phyloP scores from a whole-genome alignment of 345 rosid species.

The Bruguiera gymnorhiza region DNA sequence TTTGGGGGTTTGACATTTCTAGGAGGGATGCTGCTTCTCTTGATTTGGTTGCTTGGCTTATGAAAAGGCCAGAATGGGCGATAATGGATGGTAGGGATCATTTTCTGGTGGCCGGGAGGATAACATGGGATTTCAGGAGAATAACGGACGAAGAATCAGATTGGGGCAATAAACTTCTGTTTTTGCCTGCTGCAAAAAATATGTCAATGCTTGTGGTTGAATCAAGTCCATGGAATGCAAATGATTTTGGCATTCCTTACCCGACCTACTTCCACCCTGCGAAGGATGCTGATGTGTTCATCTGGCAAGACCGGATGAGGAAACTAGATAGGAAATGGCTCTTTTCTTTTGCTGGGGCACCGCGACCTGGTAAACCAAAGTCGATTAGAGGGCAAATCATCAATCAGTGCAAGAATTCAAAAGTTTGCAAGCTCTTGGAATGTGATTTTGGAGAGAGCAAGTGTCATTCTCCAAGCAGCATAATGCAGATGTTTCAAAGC shows the following conservation, averaged over 20 bases:
- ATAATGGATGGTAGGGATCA: constrained; percentile 85
- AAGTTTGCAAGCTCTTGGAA: constrained; percentile 62
- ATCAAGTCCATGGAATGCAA: constrained; percentile 92
- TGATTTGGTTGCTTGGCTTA: constrained; percentile 81
- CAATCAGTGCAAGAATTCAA: constrained; percentile 57
- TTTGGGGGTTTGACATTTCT: constrained; percentile 79
- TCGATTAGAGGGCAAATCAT: constrained; percentile 87
- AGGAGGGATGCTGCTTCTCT: constrained; percentile 79
- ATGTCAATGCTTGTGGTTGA: constrained; percentile 96
- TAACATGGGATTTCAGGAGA: constrained; percentile 93
- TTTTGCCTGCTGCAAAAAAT: constrained; percentile 77
- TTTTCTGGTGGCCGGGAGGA: constrained; percentile 86
- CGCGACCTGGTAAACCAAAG: constrained; percentile 64
- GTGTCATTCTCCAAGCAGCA: constrained; percentile 89
- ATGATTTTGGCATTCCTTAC: constrained; percentile 83
- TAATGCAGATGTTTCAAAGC: constrained; percentile 84
- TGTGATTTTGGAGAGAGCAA: constrained; percentile 91
- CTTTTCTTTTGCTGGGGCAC: constrained; percentile 94
- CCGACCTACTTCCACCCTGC: constrained; percentile 92
- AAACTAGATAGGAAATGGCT: constrained; percentile 81
- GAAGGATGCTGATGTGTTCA: constrained; percentile 67
- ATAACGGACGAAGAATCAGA: constrained; percentile 60
- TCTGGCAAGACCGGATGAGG: constrained; percentile 84
- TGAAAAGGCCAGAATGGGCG: constrained; percentile 82
- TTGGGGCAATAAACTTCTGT: constrained; percentile 92